Conservation (phyloP, 805 yeast genomes). For the Metschnikowia colocasiae region DNA sequence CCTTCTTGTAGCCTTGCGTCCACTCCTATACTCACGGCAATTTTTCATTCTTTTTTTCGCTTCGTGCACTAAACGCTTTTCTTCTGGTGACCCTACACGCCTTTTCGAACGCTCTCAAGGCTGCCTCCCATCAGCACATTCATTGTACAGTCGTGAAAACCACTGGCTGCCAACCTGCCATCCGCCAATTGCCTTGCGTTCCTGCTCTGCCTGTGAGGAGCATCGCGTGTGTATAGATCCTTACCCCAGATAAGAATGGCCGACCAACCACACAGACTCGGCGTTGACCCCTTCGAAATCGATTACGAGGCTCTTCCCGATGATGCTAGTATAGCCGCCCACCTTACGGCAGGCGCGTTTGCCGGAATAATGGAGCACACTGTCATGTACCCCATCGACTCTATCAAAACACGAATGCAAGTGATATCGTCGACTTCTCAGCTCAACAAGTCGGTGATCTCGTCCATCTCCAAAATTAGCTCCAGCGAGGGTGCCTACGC, state of each 20-base stretch:
- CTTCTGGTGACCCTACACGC: neutral
- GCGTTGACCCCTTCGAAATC: conserved; percentile 46
- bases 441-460: conserved; percentile 46
- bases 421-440: conserved; percentile 32
- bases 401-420: conserved; percentile 95
- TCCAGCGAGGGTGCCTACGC: conserved; percentile 85
- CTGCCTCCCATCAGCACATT: neutral
- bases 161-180: neutral
- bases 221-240: neutral
- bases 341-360: conserved; percentile 89
- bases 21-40: neutral
- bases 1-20: neutral
- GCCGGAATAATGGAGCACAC: conserved; percentile 99
- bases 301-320: conserved; percentile 94
- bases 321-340: conserved; percentile 76
- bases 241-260: conserved; percentile 12
- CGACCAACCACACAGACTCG: conserved; percentile 22
- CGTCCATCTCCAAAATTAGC: conserved; percentile 70
- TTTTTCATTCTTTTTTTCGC: conserved; percentile 2
- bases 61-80: neutral
- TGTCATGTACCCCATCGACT: conserved; percentile 94
- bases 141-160: neutral
- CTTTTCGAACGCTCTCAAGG: neutral
- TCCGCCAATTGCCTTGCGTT: neutral
- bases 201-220: neutral